Base-by-base conservation (phyloP, 805 yeast genomes). In the Barnettozyma salicaria region DNA sequence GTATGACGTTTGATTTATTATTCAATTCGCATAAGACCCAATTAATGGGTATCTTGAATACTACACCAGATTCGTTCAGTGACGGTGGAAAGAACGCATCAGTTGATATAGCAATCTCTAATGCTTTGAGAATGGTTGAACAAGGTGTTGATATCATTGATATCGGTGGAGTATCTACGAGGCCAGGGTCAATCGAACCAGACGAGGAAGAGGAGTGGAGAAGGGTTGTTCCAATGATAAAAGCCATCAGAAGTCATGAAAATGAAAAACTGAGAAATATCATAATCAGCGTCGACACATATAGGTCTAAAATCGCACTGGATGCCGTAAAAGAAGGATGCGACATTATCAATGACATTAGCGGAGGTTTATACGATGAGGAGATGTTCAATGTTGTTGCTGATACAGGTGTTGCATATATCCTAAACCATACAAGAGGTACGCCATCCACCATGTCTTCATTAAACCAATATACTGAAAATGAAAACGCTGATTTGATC, bases 41-140 rank as follows among this genome's bases (percentile, higher is more conserved):
- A 35, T 55, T 88, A 30, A 92, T 92, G 98, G 92, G 87, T 1
- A 80, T 92, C 32, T 60, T 92, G 45, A 92, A 92, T 52, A 71
- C 82, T 16, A 92, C 98, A 0, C 96, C 97, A 0, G 97, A 92
- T 59, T 88, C 96, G 2, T 92, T 92, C 56, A 84, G 95, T 30
- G 98, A 92, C 59, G 97, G 96, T 2, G 87, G 92, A 1, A 53
- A 53, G 13, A 53, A 65, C 21, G 50, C 64, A 2, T 53, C 64
- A 6, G 25, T 68, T 0, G 68, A 61, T 0, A 58, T 60, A 9
- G 67, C 78, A 2, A 53, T 80, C 19, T 52, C 49, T 0, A 61
- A 64, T 18, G 82, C 80, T 0, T 55, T 60, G 27, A 45, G 59
- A 26, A 69, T 84, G 68, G 68, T 76, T 6, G 49, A 56, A 0